Evolutionary conservation across 768 basidiomycete species (phyloP), one percentile per base, ranked within the genome.

Genomic region (Macrocybe gigantea): DNA sequence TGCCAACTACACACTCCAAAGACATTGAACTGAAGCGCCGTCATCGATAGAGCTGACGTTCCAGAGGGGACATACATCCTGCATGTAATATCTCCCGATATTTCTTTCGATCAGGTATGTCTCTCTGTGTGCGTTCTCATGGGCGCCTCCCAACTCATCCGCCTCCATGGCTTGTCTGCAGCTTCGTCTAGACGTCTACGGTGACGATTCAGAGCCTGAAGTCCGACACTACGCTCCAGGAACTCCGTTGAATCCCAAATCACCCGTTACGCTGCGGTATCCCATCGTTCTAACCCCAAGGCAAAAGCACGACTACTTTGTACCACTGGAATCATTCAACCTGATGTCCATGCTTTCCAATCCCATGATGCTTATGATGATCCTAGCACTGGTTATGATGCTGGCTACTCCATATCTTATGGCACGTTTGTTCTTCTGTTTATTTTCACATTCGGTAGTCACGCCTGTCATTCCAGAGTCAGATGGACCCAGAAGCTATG

Each of bases 351-450:
- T 92, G 85, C 70, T 92, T 57, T 78, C 83, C 49, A 92, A 80
- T 59, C 88, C 88, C 6, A 90, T 92, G 88, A 85, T 87, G 74
- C 65, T 92, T 49, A 74, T 90, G 62, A 85, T 88, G 81, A 72
- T 80, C 31, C 64, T 76, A 53, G 83, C 76, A 39, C 88, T 75
- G 34, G 68, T 65, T 43, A 77, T 88, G 77, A 75, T 86, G 68
- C 63, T 91, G 29, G 77, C 73, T 15, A 82, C 80, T 78, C 88
- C 88, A 4, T 88, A 85, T 58, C 63, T 91, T 46, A 84, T 85
- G 75, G 88, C 88, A 58, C 41, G 70, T 52, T 3, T n/a, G 12
- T 11, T 2, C 10, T 15, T 1, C 22, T 7, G 6, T 35, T 6
- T 9, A 38, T n/a, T 14, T 5, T 45, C 40, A 13, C 8, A n/a